These are phyloP conservation scores for Yueomyces sinensis DNA, from an alignment of 805 yeast genomes.

Conservation along the genomic window DNA sequence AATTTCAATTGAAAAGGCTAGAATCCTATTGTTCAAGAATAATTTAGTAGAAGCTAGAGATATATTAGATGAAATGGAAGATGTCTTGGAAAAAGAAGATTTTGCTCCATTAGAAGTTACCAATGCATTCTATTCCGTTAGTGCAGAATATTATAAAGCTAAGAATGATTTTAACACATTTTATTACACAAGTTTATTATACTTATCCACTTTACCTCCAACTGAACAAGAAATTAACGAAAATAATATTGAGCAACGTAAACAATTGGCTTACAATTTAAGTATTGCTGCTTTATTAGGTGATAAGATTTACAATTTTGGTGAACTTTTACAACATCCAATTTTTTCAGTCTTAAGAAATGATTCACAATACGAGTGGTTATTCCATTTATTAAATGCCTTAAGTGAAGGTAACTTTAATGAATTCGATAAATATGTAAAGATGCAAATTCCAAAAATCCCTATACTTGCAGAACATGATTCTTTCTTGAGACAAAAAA, in stretches of 20 bases:
- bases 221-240: conserved; percentile 12
- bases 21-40: conserved; percentile 46
- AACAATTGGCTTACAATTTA: conserved; percentile 56
- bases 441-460: conserved; percentile 28
- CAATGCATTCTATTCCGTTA: conserved; percentile 73
- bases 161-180: conserved; percentile 69
- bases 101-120: conserved; percentile 51
- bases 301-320: conserved; percentile 86
- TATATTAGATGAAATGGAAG: conserved; percentile 47
- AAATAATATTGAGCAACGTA: conserved; percentile 17
- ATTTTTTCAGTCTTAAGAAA: conserved; percentile 41
- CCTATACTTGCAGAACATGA: conserved; percentile 48
- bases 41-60: conserved; percentile 49
- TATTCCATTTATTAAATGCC: conserved; percentile 53
- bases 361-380: conserved; percentile 47
- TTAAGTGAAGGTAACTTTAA: conserved; percentile 69
- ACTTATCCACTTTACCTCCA: conserved; percentile 58
- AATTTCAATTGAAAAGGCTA: conserved; percentile 62
- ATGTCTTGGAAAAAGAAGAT: conserved; percentile 43
- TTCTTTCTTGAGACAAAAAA: conserved; percentile 72
- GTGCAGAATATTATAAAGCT: conserved; percentile 60
- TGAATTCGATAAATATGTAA: conserved; percentile 41
- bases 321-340: conserved; percentile 86
- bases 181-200: conserved; percentile 71
- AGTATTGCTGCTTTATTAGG: conserved; percentile 82